Conservation (phyloP, 305 asterid genomes). For the Rubia tinctorum region DNA sequence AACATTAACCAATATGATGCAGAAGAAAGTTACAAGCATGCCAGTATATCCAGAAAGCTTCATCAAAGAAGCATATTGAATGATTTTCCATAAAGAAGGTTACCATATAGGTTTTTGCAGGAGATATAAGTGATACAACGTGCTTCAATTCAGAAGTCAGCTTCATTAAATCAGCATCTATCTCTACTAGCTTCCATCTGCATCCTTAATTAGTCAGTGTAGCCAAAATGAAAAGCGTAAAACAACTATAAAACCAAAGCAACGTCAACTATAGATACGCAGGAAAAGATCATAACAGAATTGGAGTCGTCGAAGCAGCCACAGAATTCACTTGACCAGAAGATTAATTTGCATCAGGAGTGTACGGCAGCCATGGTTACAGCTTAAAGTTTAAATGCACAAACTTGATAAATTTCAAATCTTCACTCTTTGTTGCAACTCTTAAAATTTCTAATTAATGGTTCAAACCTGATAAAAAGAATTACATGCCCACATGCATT, state of each 20-base stretch:
- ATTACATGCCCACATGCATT: background rate
- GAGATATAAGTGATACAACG: slow-evolving; percentile 81
- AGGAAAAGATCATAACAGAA: slow-evolving; percentile 1
- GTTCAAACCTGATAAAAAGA: background rate
- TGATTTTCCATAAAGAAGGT: background rate
- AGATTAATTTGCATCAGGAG: background rate
- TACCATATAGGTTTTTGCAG: slow-evolving; percentile 96
- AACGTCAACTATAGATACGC: background rate
- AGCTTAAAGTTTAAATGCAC: background rate
- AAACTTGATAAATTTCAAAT: background rate
- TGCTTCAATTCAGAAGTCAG: slow-evolving; percentile 68
- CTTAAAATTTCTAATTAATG: background rate
- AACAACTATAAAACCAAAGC: slow-evolving; percentile 11
- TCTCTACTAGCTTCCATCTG: slow-evolving; percentile 98
- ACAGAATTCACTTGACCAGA: background rate
- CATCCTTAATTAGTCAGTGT: slow-evolving; percentile 18
- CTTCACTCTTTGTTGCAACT: background rate
- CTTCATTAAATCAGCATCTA: slow-evolving; percentile 73
- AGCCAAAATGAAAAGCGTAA: background rate
- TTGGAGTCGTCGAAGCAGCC: background rate
- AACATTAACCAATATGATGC: background rate
- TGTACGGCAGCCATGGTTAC: background rate
- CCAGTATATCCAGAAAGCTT: slow-evolving; percentile 1
- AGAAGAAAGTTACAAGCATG: background rate
- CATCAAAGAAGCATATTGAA: background rate